phyloP scores from a whole-genome alignment of 352 stramenopile genomes.

The Pythium rishiriense region DNA sequence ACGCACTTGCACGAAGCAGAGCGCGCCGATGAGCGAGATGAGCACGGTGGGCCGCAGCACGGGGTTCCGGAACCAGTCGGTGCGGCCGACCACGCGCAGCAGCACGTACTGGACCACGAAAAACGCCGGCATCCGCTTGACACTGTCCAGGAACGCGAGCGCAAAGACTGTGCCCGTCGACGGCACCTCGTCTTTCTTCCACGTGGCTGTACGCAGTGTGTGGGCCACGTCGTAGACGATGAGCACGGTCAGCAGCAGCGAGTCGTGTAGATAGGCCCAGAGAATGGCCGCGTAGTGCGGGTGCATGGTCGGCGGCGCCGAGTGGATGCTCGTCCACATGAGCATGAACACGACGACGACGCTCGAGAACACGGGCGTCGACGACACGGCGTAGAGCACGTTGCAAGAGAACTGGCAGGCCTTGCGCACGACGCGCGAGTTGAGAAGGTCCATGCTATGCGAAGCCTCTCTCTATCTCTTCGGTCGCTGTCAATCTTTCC shows the following conservation, averaged over 20 bases:
- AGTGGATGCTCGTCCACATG: constrained; percentile 49
- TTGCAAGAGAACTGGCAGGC: constrained; percentile 78
- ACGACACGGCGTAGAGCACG: constrained; percentile 64
- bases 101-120: constrained; percentile 50
- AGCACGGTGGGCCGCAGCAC: constrained; percentile 72
- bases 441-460: constrained; percentile 73
- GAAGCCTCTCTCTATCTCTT: no score
- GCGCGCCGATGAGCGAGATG: constrained; percentile 43
- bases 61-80: constrained; percentile 74
- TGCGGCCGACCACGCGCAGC: constrained; percentile 62
- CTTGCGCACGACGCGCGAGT: constrained; percentile 67
- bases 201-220: constrained; percentile 61
- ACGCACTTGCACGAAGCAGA: constrained; percentile 48
- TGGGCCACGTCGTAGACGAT: constrained; percentile 68
- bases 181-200: constrained; percentile 74
- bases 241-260: constrained; percentile 60
- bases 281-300: constrained; percentile 64
- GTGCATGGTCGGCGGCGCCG: constrained; percentile 65
- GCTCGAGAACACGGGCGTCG: constrained; percentile 68
- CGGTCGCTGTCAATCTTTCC: no score
- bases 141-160: constrained; percentile 46
- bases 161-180: constrained; percentile 52
- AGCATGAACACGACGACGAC: constrained; percentile 50
- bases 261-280: constrained; percentile 63
- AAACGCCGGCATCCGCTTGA: constrained; percentile 52